Evolutionary conservation across 2,329 filamentous ascomycete species (phyloP).

Genomic region (Akanthomyces dipterigenus): DNA sequence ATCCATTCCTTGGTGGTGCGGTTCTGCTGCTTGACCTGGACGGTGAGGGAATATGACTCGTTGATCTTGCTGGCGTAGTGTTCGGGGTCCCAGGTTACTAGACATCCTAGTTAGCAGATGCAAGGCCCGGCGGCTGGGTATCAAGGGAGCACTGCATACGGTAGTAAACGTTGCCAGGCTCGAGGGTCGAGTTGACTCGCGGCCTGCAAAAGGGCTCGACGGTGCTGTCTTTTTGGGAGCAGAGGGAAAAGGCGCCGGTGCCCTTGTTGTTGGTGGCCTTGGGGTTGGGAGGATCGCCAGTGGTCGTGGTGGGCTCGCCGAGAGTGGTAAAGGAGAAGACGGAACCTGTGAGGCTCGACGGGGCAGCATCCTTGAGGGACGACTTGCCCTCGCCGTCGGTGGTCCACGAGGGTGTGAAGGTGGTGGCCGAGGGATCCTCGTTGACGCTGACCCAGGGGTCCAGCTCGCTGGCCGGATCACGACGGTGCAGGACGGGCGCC

Average conservation of each 20-base stretch:
- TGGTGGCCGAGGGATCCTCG: conserved; percentile 39
- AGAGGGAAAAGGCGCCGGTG: conserved; percentile 43
- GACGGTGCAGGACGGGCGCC: conserved; percentile 13
- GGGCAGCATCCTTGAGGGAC: conserved; percentile 30
- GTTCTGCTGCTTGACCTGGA: conserved; percentile 37
- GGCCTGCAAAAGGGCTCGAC: conserved; percentile 48
- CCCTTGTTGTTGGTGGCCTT: conserved; percentile 36
- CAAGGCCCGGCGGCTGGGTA: not conserved
- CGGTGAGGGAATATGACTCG: conserved; percentile 22
- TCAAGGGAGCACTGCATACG: conserved; percentile 28
- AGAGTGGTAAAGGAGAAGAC: conserved; percentile 31
- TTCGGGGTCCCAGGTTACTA: conserved; percentile 52
- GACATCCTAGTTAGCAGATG: not conserved
- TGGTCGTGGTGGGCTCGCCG: conserved; percentile 33
- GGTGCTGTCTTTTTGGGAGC: conserved; percentile 40
- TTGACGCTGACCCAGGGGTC: conserved; percentile 47
- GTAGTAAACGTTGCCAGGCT: conserved; percentile 43
- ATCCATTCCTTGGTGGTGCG: conserved; percentile 29
- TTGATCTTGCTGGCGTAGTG: conserved; percentile 38
- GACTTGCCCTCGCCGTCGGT: conserved; percentile 39
- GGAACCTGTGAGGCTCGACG: conserved; percentile 41
- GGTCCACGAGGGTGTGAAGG: conserved; percentile 42
- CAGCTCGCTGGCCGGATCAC: conserved; percentile 27
- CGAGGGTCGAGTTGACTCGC: conserved; percentile 34
- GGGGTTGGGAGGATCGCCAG: conserved; percentile 37